Conservation (phyloP, 257 asterid genomes). For the Forsythia suspensa region DNA sequence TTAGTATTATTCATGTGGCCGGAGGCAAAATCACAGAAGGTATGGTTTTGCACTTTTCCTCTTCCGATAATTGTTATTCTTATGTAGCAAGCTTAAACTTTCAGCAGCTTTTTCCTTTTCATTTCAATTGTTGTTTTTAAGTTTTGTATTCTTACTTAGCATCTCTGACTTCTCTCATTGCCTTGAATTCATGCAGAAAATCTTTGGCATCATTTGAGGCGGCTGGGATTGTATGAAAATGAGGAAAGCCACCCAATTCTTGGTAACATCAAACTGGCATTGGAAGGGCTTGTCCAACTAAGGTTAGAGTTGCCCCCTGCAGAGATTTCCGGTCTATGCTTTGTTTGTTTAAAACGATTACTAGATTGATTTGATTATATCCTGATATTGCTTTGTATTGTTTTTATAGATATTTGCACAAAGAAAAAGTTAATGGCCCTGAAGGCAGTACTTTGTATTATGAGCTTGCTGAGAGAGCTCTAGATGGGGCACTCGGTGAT, state of each 20-base stretch:
- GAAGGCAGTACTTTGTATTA: conserved; percentile 62
- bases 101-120: neutral
- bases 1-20: conserved; percentile 67
- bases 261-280: conserved; percentile 55
- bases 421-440: conserved; percentile 78
- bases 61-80: neutral
- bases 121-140: neutral
- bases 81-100: neutral
- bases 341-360: neutral
- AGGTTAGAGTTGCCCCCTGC: conserved; percentile 44
- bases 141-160: neutral
- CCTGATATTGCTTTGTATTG: conserved; percentile 16
- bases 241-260: conserved; percentile 74
- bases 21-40: conserved; percentile 90
- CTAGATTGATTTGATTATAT: neutral
- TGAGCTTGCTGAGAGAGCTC: conserved; percentile 97
- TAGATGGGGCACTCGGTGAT: conserved; percentile 50
- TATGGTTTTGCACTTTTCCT: conserved; percentile 17
- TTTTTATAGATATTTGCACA: conserved; percentile 71
- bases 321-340: conserved; percentile 12
- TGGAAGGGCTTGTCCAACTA: conserved; percentile 87
- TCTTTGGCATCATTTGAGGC: conserved; percentile 88
- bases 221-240: conserved; percentile 71
- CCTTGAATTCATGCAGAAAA: conserved; percentile 47
- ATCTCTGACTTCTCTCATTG: neutral